Conservation (phyloP, 257 asterid species). For the Nicotiana otophora region DNA sequence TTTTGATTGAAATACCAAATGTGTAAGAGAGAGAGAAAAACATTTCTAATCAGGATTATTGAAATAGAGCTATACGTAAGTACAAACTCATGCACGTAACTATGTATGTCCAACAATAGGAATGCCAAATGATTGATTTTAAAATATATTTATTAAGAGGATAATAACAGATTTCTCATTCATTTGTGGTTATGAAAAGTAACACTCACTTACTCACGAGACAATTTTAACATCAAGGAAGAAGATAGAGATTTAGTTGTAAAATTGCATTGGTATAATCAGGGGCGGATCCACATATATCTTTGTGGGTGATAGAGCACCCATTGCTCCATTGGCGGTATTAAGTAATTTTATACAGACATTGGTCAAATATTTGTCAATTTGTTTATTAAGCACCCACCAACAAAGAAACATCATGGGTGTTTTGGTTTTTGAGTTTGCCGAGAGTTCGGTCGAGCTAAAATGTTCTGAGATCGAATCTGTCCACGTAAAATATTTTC, state of each 20-base stretch:
- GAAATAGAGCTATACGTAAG: background rate
- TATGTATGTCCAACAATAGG: background rate
- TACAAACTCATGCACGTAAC: background rate
- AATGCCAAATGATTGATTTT: background rate
- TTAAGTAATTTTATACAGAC: too few species aligned
- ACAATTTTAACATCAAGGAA: background rate
- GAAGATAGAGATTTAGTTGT: background rate
- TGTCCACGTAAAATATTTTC: too few species aligned
- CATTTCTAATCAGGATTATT: background rate
- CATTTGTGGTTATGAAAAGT: background rate
- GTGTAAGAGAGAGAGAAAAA: background rate
- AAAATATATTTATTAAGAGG: background rate
- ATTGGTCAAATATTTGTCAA: too few species aligned
- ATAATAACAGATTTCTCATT: background rate
- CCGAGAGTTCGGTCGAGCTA: too few species aligned
- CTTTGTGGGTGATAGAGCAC: too few species aligned
- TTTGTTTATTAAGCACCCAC: too few species aligned
- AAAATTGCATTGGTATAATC: background rate
- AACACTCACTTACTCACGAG: background rate
- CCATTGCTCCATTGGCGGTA: too few species aligned
- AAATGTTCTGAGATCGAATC: too few species aligned
- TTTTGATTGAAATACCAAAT: background rate
- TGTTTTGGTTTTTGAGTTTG: too few species aligned
- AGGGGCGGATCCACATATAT: too few species aligned
- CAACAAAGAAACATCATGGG: too few species aligned